Conservation (phyloP, 768 basidiomycete genomes). For the Lentinula aciculospora region DNA sequence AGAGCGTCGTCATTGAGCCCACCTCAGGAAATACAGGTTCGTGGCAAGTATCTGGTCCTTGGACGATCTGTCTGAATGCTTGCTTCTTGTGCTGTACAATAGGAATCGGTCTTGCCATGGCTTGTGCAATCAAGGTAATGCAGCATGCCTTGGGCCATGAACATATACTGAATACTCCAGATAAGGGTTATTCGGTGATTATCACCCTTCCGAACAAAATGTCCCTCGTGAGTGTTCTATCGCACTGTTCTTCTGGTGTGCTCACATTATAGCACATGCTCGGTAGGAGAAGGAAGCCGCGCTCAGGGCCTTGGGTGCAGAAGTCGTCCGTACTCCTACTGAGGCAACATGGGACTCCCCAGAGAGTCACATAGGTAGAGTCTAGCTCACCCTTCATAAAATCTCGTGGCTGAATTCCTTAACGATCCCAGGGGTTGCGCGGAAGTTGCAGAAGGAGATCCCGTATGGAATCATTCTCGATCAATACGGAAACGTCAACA, state of each 20-base stretch:
- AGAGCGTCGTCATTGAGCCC: constrained; percentile 92
- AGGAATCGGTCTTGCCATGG: constrained; percentile 93
- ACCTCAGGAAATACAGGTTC: constrained; percentile 94
- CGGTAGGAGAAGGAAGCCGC: constrained; percentile 86
- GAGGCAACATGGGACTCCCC: constrained; percentile 86
- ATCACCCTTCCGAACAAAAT: constrained; percentile 94
- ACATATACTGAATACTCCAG: constrained; percentile 68
- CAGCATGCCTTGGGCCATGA: constrained; percentile 10
- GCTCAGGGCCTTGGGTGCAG: constrained; percentile 87
- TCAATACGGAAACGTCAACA: constrained; percentile 86
- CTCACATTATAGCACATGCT: neutral
- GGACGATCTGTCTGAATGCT: neutral
- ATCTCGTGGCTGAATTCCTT: constrained; percentile 84
- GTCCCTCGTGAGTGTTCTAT: constrained; percentile 53
- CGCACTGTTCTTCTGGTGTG: neutral
- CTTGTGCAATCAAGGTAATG: constrained; percentile 87
- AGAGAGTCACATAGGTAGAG: constrained; percentile 87
- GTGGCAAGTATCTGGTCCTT: constrained; percentile 15
- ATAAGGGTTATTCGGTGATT: constrained; percentile 89
- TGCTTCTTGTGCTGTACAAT: neutral
- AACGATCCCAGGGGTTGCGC: constrained; percentile 83
- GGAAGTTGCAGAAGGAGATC: constrained; percentile 69
- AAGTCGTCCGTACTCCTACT: constrained; percentile 91
- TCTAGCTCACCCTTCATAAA: constrained; percentile 21
- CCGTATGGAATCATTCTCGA: constrained; percentile 87